Conservation (phyloP, 2,329 filamentous ascomycete species). For the Aspergillus pseudotamarii region DNA sequence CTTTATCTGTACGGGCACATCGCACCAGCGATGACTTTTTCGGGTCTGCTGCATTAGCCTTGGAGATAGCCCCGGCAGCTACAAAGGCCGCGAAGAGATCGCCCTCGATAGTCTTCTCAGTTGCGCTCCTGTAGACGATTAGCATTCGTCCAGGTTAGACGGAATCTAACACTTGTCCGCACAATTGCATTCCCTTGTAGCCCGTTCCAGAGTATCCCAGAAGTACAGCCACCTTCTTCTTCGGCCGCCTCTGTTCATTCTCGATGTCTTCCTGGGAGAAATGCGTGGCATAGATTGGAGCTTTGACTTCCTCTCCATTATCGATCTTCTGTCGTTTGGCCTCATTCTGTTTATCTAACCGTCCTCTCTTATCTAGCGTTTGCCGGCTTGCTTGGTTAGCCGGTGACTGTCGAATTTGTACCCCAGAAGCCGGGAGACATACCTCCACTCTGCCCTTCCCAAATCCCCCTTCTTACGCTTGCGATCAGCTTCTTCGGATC, state of each 20-base stretch:
- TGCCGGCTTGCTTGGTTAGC: slow-evolving; percentile 58
- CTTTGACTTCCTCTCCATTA: slow-evolving; percentile 43
- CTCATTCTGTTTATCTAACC: slow-evolving; percentile 53
- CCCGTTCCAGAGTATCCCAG: slow-evolving; percentile 95
- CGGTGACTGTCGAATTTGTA: slow-evolving; percentile 15
- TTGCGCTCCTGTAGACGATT: slow-evolving; percentile 44
- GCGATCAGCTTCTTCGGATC: slow-evolving; percentile 35
- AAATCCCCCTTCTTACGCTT: slow-evolving; percentile 66
- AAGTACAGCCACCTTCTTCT: slow-evolving; percentile 94
- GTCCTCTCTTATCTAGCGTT: slow-evolving; percentile 55
- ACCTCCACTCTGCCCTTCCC: slow-evolving; percentile 69
- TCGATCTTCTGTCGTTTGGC: slow-evolving; percentile 60
- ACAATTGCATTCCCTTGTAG: slow-evolving; percentile 96
- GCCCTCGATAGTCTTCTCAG: slow-evolving; percentile 92
- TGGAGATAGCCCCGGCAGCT: slow-evolving; percentile 87
- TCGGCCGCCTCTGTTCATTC: slow-evolving; percentile 81
- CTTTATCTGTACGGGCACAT: slow-evolving; percentile 95
- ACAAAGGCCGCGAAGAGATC: slow-evolving; percentile 94
- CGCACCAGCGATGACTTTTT: slow-evolving; percentile 94
- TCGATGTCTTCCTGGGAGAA: slow-evolving; percentile 82
- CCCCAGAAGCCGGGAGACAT: slow-evolving; percentile 32
- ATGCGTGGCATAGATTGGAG: slow-evolving; percentile 58
- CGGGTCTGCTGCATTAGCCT: slow-evolving; percentile 93
- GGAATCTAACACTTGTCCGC: slow-evolving; percentile 12
- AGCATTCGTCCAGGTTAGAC: not conserved